Conservation (phyloP, 306 rosid genomes). For the Prunus kanzakura region DNA sequence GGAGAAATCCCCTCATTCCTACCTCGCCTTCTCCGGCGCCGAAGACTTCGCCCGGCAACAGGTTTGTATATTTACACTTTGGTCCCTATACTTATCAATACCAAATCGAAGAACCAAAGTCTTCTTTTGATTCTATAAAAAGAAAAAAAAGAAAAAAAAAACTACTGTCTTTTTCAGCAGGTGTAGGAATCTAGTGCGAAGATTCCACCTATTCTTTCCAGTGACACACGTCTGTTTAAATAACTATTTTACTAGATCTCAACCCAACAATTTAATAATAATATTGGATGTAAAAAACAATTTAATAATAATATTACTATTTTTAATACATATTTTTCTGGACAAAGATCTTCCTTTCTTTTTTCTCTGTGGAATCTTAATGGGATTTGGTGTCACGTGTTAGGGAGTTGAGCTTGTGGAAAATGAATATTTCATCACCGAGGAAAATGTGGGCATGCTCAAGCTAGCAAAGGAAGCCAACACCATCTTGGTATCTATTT, state of each 20-base stretch:
- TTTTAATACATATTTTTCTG: not conserved
- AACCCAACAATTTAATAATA: too few relatives aligned
- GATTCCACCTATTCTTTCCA: not conserved
- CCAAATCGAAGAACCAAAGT: not conserved
- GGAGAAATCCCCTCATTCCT: constrained; percentile 97
- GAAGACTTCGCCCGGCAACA: constrained; percentile 79
- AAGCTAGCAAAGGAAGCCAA: constrained; percentile 91
- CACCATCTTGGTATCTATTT: constrained; percentile 55
- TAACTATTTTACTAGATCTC: not conserved
- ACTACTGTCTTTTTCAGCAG: not conserved
- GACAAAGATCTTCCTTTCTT: not conserved
- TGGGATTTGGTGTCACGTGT: not conserved
- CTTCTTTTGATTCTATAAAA: not conserved
- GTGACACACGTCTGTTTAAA: not conserved
- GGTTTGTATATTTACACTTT: constrained; percentile 24
- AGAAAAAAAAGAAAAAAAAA: not conserved
- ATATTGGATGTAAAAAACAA: too few relatives aligned
- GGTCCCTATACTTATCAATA: not conserved
- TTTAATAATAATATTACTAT: not conserved
- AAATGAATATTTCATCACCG: constrained; percentile 81
- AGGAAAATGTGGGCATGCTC: constrained; percentile 80
- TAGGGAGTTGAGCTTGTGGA: constrained; percentile 74
- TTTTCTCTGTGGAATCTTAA: not conserved
- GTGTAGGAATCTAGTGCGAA: not conserved
- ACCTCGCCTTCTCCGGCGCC: constrained; percentile 85